Evolutionary conservation across 2,329 filamentous ascomycete genomes (phyloP).

Genomic region (Ophiostoma fasciatum): DNA sequence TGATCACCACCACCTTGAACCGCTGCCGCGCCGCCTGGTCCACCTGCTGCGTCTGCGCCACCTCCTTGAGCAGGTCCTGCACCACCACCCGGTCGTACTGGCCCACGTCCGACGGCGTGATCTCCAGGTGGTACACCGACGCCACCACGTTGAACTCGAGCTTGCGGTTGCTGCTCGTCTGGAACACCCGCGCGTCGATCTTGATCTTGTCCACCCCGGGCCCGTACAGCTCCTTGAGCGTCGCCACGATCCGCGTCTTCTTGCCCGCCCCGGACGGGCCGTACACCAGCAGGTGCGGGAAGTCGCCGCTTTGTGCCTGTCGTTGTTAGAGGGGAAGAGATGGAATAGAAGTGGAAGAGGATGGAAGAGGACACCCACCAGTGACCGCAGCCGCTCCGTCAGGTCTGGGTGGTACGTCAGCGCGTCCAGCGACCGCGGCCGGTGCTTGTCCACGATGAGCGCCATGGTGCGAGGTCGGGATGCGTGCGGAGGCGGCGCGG

Average conservation of each 20-base stretch:
- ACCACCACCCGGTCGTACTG: constrained; percentile 93
- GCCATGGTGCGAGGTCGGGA: constrained; percentile 31
- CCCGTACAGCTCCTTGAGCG: constrained; percentile 86
- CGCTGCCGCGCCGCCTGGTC: constrained; percentile 77
- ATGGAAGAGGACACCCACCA: constrained; percentile 56
- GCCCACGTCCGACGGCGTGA: constrained; percentile 91
- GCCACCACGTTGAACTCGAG: constrained; percentile 98
- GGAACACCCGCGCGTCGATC: constrained; percentile 93
- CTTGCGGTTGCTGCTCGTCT: constrained; percentile 89
- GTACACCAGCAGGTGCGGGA: constrained; percentile 93
- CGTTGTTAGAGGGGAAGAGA: too few relatives aligned
- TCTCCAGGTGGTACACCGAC: constrained; percentile 95
- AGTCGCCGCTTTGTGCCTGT: constrained; percentile 91
- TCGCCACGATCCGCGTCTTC: constrained; percentile 93
- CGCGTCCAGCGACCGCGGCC: constrained; percentile 58
- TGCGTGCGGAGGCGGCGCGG: background rate
- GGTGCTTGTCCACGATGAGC: constrained; percentile 57
- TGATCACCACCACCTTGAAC: constrained; percentile 99
- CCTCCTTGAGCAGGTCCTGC: constrained; percentile 91
- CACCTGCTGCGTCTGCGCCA: constrained; percentile 98
- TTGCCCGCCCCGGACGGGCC: constrained; percentile 94
- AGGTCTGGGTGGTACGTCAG: constrained; percentile 83
- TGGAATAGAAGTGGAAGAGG: background rate
- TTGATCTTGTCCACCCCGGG: constrained; percentile 99
- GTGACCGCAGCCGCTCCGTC: constrained; percentile 69